Evolutionary conservation across 2,329 filamentous ascomycete species (phyloP), one percentile per base, ranked within the genome.

Genomic region (Pyrenophora graminea): DNA sequence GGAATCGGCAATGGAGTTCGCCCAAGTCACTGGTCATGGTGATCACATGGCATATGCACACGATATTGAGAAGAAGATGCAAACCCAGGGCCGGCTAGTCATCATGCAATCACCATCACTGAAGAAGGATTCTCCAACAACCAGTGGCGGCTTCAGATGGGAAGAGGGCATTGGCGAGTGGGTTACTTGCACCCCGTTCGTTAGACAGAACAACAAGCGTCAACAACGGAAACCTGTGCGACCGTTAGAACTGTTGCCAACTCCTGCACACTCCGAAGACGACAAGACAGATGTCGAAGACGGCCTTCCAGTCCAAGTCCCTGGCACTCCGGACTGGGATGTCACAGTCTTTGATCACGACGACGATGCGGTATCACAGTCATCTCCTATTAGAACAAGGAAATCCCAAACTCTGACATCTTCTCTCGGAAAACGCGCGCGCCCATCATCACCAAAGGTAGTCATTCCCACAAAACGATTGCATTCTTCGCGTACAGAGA

Each of bases 91-190:
- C 4, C 61, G 61, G 10, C 52, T 71, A 1, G 41, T 67, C 12
- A 59, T 68, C 1, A 51, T 59, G 25, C 59, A 59, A 6, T 67
- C 67, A 9, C 69, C 69, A 8, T 57, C 61, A 2, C 9, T 30
- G 27, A 71, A 68, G 39, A 59, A 61, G 12, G 63, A 63, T 17
- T 66, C 68, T 1, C 67, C 66, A 3, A 55, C 63, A 4, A 49
- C 36, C n/a, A 48, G 53, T 23, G 63, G 64, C 12, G 71, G 69
- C 3, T 74, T 74, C 45, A 64, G 69, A 18, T 78, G 75, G 74
- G 76, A 79, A 57, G 75, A 77, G 40, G 75, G 74, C 8, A 72
- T 79, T 31, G 74, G 74, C 19, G 76, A 79, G 53, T 79, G 76
- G 76, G 71, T 78, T n/a, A 64, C 68, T 0, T 72, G 67, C 32